Evolutionary conservation across 305 asterid species (phyloP).

Genomic region (Petunia hybrid): DNA sequence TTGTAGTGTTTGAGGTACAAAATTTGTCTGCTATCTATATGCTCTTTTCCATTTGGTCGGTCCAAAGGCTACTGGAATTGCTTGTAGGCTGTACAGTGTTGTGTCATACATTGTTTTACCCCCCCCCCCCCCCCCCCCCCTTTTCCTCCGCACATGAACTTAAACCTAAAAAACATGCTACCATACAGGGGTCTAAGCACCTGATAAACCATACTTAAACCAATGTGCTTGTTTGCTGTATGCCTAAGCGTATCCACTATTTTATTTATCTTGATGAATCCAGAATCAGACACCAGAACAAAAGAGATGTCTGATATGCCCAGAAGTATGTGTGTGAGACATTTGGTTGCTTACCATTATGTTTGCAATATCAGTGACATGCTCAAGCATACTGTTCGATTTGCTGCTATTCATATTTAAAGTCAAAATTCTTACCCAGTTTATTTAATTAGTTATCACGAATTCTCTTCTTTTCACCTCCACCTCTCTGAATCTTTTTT

Average conservation of each 20-base stretch:
- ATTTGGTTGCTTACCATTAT: constrained; percentile 1
- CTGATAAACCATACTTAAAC: not conserved
- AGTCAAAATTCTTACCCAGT: not conserved
- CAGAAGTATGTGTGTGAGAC: not conserved
- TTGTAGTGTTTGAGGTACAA: not conserved
- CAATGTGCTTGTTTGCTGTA: not conserved
- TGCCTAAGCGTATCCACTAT: not conserved
- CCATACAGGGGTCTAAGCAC: not conserved
- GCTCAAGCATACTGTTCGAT: not conserved
- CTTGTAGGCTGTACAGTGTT: constrained; percentile 12
- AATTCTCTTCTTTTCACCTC: constrained; percentile 7
- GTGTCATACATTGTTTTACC: not conserved
- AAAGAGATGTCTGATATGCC: not conserved
- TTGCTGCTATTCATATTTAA: constrained; percentile 6
- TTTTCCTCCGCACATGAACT: not conserved
- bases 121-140: not conserved
- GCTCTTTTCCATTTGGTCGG: constrained; percentile 16
- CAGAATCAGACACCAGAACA: constrained; percentile 7
- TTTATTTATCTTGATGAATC: constrained; percentile 19
- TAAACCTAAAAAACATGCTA: not conserved
- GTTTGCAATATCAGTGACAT: constrained; percentile 5
- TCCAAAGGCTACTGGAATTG: not conserved
- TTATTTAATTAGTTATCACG: not conserved
- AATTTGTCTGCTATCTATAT: not conserved
- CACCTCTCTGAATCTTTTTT: not conserved